Conservation (phyloP, 257 asterid species). For the Nicotiana undulata region DNA sequence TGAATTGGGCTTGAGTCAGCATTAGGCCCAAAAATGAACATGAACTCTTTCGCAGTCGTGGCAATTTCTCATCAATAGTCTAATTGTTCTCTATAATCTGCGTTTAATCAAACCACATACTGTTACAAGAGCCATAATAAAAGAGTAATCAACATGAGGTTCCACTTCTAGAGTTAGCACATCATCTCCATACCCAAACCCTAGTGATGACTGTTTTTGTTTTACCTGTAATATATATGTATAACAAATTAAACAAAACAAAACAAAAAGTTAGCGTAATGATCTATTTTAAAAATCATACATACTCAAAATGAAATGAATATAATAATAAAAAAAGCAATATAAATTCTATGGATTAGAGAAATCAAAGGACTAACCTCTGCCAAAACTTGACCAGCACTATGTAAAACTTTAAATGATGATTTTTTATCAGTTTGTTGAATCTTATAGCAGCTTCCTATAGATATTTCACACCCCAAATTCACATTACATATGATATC, state of each 20-base stretch:
- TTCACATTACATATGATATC: constrained; percentile 27
- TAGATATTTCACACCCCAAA: constrained; percentile 18
- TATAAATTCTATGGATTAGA: background rate
- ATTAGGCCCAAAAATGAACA: background rate
- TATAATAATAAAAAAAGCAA: background rate
- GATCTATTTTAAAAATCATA: background rate
- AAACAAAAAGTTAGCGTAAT: background rate
- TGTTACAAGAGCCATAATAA: constrained; percentile 63
- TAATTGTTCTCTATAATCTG: constrained; percentile 20
- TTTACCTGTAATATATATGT: constrained; percentile 36
- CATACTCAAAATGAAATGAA: background rate
- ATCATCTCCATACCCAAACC: constrained; percentile 63
- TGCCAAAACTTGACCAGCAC: constrained; percentile 39
- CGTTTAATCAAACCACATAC: constrained; percentile 54
- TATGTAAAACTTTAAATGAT: constrained; percentile 32
- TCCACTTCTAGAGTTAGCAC: constrained; percentile 62
- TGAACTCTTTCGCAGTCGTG: too few species aligned
- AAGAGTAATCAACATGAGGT: constrained; percentile 47
- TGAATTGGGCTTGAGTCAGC: background rate
- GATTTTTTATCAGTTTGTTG: constrained; percentile 37
- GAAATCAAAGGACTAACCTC: constrained; percentile 30
- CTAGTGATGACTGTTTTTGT: constrained; percentile 42
- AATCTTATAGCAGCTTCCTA: constrained; percentile 27
- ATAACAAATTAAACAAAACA: background rate
- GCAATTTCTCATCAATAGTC: too few species aligned